Evolutionary conservation across 306 rosid genomes (phyloP), one percentile per base, ranked within the genome.

Genomic region (Casuarina cunninghamiana): DNA sequence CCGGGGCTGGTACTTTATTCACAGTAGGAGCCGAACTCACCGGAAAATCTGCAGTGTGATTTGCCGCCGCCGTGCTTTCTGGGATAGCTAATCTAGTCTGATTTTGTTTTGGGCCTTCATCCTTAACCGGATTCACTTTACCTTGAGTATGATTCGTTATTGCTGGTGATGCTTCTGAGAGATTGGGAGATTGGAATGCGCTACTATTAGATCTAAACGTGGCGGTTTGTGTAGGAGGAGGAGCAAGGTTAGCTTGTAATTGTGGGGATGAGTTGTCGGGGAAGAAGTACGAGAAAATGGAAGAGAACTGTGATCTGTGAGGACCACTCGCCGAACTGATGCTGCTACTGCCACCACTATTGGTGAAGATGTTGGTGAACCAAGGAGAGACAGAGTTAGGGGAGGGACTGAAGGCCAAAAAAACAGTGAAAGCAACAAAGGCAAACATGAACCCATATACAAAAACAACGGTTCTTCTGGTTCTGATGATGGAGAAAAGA

Each of bases 321-420:
- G 86, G 58, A 43, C 3, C 37, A 26, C 69, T 5, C 0, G 87
- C 3, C 3, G 84, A 2, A 3, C n/a, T 58, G 3, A 74, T 1
- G 13, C 72, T 3, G 8, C 82, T 12, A 5, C 71, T 19, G 53
- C 78, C 69, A 37, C 82, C n/a, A 5, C 75, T 16, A 45, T 79
- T 58, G 13, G 16, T 7, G 58, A 94, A 89, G 3, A 94, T 79
- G 84, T 79, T 86, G 70, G 88, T 61, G 79, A 91, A 89, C 83
- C 87, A 83, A 2, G 98, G 97, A 10, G 96, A 81, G 6, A 78
- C 77, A 10, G 94, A 80, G 78, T 80, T 86, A 0, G 88, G 61
- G 41, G 96, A 83, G 73, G 97, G 91, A 12, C 80, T 86, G 55
- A 90, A 89, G 46, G 91, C 93, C 61, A 95, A 45, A 87, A 95